These are phyloP conservation scores for Gastrodia elata DNA, from an alignment of 106 monocot species.

Conservation along the genomic window DNA sequence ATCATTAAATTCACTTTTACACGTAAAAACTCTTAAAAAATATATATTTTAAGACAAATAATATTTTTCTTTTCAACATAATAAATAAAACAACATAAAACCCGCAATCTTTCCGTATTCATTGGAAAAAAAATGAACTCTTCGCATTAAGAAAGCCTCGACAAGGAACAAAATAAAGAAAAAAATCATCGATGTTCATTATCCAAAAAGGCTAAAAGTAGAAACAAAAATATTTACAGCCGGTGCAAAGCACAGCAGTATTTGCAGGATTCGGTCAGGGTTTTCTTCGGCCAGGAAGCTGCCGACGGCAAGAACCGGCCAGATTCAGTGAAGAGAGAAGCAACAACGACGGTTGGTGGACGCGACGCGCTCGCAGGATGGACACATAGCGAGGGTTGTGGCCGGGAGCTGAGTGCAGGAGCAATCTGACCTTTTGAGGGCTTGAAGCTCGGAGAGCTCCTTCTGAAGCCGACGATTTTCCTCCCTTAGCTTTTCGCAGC, in stretches of 20 bases:
- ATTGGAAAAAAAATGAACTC: too few species aligned
- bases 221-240: background rate
- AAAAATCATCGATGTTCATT: too few species aligned
- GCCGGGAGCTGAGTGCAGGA: conserved; percentile 53
- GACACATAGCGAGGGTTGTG: conserved; percentile 64
- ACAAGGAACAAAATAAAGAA: too few species aligned
- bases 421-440: conserved; percentile 35
- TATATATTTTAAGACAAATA: too few species aligned
- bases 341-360: conserved; percentile 6
- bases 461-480: conserved; percentile 53
- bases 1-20: too few species aligned
- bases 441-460: conserved; percentile 49
- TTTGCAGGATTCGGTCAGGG: too few species aligned
- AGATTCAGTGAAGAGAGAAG: conserved; percentile 8
- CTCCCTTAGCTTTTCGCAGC: conserved; percentile 49
- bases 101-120: too few species aligned
- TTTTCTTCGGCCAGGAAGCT: background rate
- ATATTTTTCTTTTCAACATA: too few species aligned
- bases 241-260: background rate
- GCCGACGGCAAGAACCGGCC: conserved; percentile 6
- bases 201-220: conserved; percentile 2
- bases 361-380: conserved; percentile 37
- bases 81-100: too few species aligned
- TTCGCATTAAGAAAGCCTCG: too few species aligned
- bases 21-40: too few species aligned